phyloP scores from a whole-genome alignment of 1,284 basidiomycete species.

The Papiliotrema fonsecae region DNA sequence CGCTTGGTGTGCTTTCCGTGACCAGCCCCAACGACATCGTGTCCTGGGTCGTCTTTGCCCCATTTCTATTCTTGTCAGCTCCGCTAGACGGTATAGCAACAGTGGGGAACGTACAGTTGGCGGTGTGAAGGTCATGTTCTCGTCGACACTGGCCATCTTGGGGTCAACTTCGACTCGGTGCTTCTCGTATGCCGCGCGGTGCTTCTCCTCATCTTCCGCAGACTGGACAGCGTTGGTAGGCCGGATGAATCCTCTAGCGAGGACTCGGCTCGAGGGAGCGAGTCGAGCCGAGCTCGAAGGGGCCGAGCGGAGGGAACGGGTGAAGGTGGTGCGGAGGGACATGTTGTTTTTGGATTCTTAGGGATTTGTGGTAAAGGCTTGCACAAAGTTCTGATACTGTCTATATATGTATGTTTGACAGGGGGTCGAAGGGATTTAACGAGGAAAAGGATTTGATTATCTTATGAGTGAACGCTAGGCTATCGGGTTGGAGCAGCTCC shows the following conservation, averaged over 20 bases:
- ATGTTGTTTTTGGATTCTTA: too few species aligned
- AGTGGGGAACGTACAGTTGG: conserved; percentile 25
- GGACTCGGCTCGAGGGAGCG: neutral
- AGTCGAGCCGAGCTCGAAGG: neutral
- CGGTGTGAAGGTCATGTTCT: conserved; percentile 27
- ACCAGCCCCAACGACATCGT: conserved; percentile 33
- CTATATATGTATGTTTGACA: too few species aligned
- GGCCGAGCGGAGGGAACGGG: conserved; percentile 3
- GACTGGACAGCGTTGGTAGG: conserved; percentile 4
- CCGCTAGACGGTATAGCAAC: neutral
- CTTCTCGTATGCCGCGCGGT: conserved; percentile 28
- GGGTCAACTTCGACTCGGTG: conserved; percentile 37
- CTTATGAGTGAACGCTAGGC: too few species aligned
- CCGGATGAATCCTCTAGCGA: conserved; percentile 5
- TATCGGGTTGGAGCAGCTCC: too few species aligned
- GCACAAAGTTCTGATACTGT: too few species aligned
- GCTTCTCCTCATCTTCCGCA: conserved; percentile 11
- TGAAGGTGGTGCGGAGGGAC: conserved; percentile 7
- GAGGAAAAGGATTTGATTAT: too few species aligned
- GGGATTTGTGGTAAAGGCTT: too few species aligned
- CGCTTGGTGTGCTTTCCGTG: conserved; percentile 41
- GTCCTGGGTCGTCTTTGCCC: conserved; percentile 30
- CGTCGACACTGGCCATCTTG: conserved; percentile 28
- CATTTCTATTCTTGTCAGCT: conserved; percentile 3
- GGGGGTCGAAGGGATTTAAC: too few species aligned